Evolutionary conservation across 2,329 filamentous ascomycete species (phyloP), one percentile per base, ranked within the genome.

Genomic region (Botrytis elliptica): DNA sequence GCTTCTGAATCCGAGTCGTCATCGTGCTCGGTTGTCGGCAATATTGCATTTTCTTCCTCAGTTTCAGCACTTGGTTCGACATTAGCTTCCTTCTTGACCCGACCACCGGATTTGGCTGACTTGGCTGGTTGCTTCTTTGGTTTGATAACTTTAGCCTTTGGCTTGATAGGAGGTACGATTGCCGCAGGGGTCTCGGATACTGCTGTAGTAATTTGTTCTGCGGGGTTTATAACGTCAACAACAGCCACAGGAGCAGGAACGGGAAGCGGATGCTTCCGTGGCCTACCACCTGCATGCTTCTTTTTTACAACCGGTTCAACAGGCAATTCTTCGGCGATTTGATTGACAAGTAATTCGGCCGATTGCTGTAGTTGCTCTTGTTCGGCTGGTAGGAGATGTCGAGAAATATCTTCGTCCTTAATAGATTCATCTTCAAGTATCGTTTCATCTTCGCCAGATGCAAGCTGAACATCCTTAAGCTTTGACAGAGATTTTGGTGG

Each of bases 401-500:
- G 76, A 46, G 75, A 67, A 52, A 70, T 69, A 25, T 65, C 49
- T 68, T 71, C 59, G 33, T 66, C 70, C 59, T 71, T 72, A 10
- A 20, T 60, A 68, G 71, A 66, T 57, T 73, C 74, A 60, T 74
- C 73, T 57, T 72, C 70, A 7, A 16, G 62, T 8, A 29, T 62
- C 36, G 63, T 42, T 16, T 72, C 70, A n/a, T 59, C 66, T 12
- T 75, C 75, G 29, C 75, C 67, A 9, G 77, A 74, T 63, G 77
- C 76, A 52, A 75, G 69, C 42, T 78, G 73, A 42, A 78, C 70
- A 59, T 77, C 75, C 66, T 79, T 76, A 10, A 80, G 73, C 65
- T 78, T 79, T 36, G 78, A 80, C n/a, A 70, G 44, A 33, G 78
- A 77, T n/a, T 75, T 76, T 20, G 80, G 79, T 73, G 80, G 80